These are phyloP conservation scores for Saturnispora zaruensis DNA, from an alignment of 805 yeast species.

Conservation along the genomic window DNA sequence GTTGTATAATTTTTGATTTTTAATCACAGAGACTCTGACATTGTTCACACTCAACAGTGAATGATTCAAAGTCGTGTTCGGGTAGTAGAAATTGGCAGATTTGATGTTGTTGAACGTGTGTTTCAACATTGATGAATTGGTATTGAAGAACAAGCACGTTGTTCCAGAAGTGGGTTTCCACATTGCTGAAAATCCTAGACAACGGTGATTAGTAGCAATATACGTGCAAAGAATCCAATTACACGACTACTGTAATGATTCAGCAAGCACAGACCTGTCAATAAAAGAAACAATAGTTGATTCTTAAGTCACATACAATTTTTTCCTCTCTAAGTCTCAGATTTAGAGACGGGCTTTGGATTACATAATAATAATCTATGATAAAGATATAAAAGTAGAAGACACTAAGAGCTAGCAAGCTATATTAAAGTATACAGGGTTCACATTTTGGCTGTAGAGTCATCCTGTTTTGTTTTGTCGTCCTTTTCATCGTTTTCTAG, in stretches of 20 bases:
- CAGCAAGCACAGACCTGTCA: background rate
- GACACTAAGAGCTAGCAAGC: background rate
- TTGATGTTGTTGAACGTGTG: constrained; percentile 3
- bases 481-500: constrained; percentile 25
- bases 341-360: background rate
- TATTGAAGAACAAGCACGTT: background rate
- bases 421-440: background rate
- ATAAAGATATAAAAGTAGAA: background rate
- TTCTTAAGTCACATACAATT: background rate
- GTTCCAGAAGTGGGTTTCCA: constrained; percentile 1
- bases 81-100: constrained; percentile 14
- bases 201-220: background rate
- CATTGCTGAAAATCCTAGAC: background rate
- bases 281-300: background rate
- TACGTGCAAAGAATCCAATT: background rate
- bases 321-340: background rate
- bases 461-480: constrained; percentile 13
- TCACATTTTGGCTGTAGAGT: background rate
- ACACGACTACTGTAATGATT: background rate
- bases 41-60: background rate
- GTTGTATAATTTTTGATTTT: background rate
- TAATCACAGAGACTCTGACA: background rate
- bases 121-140: background rate
- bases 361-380: background rate
- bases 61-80: background rate